Evolutionary conservation across 2,329 filamentous ascomycete genomes (phyloP).

Genomic region (Talaromyces sp.): DNA sequence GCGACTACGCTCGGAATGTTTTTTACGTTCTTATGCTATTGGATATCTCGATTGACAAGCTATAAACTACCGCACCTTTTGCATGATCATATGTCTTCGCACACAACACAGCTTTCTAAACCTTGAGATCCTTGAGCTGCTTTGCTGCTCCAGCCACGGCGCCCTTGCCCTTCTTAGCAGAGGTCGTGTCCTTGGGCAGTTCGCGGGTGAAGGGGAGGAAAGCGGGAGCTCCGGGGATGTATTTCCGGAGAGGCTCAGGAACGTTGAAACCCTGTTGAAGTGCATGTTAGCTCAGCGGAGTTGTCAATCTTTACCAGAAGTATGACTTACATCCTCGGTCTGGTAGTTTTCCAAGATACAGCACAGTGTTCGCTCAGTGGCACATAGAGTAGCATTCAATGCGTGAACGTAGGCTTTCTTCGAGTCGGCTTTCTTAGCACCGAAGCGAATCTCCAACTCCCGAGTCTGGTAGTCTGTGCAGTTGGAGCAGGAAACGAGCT

Average conservation of each 20-base stretch:
- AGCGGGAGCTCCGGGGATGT: conserved; percentile 82
- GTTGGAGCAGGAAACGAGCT: conserved; percentile 95
- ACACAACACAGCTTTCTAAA: conserved; percentile 24
- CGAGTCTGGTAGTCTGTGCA: conserved; percentile 97
- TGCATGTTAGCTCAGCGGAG: background rate
- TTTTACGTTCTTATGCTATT: background rate
- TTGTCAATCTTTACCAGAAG: background rate
- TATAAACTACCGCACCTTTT: background rate
- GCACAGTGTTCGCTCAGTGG: conserved; percentile 88
- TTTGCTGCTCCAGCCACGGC: conserved; percentile 34
- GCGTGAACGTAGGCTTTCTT: conserved; percentile 95
- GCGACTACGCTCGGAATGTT: background rate
- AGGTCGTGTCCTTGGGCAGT: conserved; percentile 70
- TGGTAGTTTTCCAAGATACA: conserved; percentile 97
- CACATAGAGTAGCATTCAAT: conserved; percentile 83
- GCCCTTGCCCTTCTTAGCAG: conserved; percentile 52
- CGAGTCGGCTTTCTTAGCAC: conserved; percentile 75
- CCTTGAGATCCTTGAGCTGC: conserved; percentile 41
- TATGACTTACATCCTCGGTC: conserved; percentile 66
- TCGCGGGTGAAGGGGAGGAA: conserved; percentile 89
- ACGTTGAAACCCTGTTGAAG: conserved; percentile 65
- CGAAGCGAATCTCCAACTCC: conserved; percentile 87
- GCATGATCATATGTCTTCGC: background rate
- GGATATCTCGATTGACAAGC: background rate
- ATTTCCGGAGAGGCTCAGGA: conserved; percentile 80